Conservation (phyloP, 495 filamentous ascomycete genomes). For the Cudoniella acicularis region DNA sequence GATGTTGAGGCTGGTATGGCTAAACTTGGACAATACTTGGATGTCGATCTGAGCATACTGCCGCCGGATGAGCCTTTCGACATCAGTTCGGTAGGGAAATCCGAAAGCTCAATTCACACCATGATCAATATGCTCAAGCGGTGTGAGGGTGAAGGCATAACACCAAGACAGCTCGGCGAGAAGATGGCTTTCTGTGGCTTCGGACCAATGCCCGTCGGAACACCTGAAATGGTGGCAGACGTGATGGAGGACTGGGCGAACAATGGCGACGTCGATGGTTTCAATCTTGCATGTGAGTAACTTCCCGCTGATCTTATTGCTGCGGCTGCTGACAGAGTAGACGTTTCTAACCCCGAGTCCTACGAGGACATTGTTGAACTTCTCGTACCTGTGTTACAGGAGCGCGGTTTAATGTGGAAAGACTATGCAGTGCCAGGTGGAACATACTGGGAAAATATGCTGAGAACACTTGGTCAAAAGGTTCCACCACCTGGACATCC, state of each 20-base stretch:
- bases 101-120: slow-evolving; percentile 3
- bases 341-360: slow-evolving; percentile 40
- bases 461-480: slow-evolving; percentile 22
- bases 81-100: not conserved
- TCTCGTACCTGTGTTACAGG: slow-evolving; percentile 38
- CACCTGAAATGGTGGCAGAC: slow-evolving; percentile 26
- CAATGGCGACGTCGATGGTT: slow-evolving; percentile 30
- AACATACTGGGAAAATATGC: slow-evolving; percentile 49
- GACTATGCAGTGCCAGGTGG: slow-evolving; percentile 45
- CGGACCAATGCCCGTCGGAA: slow-evolving; percentile 25
- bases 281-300: slow-evolving; percentile 26
- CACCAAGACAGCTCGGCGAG: slow-evolving; percentile 14
- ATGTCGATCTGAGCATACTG: slow-evolving; percentile 56
- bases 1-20: slow-evolving; percentile 54
- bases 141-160: not conserved
- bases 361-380: slow-evolving; percentile 45
- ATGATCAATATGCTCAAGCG: slow-evolving; percentile 9
- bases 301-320: not conserved
- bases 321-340: not conserved
- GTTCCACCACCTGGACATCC: not conserved
- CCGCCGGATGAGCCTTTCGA: slow-evolving; percentile 44
- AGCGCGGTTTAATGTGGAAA: slow-evolving; percentile 44
- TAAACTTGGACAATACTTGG: slow-evolving; percentile 59
- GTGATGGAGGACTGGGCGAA: slow-evolving; percentile 26
- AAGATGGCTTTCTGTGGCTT: slow-evolving; percentile 26